Percentiles rank a stretch among this genome's conserved stretches.
phyloP scores from a whole-genome alignment of 768 basidiomycete genomes.

The Leccinum truebloodii region DNA sequence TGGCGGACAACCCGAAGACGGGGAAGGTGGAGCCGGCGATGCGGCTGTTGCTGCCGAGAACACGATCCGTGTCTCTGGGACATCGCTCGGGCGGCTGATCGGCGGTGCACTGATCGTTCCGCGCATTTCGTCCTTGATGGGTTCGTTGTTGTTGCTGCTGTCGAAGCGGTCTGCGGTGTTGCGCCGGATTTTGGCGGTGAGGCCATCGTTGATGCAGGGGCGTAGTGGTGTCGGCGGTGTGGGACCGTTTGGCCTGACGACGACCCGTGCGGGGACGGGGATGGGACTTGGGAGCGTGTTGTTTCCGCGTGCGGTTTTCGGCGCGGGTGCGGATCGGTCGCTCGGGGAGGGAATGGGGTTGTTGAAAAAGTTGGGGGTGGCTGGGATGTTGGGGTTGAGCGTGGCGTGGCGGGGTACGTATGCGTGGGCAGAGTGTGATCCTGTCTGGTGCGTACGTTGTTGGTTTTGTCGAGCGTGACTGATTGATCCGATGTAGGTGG shows the following conservation, averaged over 20 bases:
- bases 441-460: constrained; percentile 55
- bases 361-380: constrained; percentile 28
- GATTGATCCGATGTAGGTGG: constrained; percentile 43
- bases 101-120: constrained; percentile 73
- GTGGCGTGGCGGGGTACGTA: constrained; percentile 57
- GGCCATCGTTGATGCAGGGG: constrained; percentile 15
- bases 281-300: constrained; percentile 3
- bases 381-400: constrained; percentile 41
- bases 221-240: constrained; percentile 13
- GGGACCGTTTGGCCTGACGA: constrained; percentile 19
- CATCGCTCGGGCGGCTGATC: constrained; percentile 63
- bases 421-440: constrained; percentile 68
- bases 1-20: constrained; percentile 15
- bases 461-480: background rate
- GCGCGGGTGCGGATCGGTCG: constrained; percentile 12
- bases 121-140: constrained; percentile 66
- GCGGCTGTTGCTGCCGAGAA: constrained; percentile 56
- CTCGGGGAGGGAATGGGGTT: constrained; percentile 15
- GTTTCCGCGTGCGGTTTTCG: constrained; percentile 21
- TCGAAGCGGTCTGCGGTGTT: constrained; percentile 40
- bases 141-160: constrained; percentile 53
- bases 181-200: constrained; percentile 28
- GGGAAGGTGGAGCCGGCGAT: constrained; percentile 22
- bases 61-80: constrained; percentile 55
- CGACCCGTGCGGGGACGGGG: constrained; percentile 9